phyloP scores from a whole-genome alignment of 768 basidiomycete species.

The Russula emetica region DNA sequence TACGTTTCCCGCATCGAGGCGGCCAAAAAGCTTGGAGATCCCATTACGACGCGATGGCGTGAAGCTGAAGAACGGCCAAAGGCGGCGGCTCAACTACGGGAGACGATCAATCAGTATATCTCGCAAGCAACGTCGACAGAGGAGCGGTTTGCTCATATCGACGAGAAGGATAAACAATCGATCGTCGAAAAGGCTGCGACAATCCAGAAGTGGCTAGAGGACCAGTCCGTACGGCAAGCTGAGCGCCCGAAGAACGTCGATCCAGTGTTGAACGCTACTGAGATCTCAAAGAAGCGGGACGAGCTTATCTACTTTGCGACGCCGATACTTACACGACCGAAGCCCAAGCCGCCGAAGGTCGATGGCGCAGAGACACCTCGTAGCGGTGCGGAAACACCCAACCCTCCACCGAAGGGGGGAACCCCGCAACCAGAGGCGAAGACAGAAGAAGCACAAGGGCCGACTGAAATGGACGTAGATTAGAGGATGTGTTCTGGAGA shows the following conservation, averaged over 20 bases:
- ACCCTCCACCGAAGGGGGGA: conserved; percentile 39
- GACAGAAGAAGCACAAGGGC: conserved; percentile 38
- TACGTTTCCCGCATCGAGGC: conserved; percentile 80
- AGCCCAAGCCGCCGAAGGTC: conserved; percentile 76
- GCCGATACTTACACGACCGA: conserved; percentile 87
- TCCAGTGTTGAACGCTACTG: conserved; percentile 72
- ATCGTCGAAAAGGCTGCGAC: conserved; percentile 89
- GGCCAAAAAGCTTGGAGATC: conserved; percentile 84
- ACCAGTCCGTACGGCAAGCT: conserved; percentile 79
- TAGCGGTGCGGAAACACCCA: conserved; percentile 55
- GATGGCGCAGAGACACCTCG: conserved; percentile 73
- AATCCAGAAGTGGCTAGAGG: conserved; percentile 93
- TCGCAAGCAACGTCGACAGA: conserved; percentile 76
- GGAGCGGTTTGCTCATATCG: conserved; percentile 86
- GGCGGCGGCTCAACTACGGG: conserved; percentile 72
- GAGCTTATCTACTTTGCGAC: conserved; percentile 87
- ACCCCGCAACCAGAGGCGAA: conserved; percentile 36
- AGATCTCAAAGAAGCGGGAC: conserved; percentile 88
- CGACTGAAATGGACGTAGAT: conserved; percentile 83
- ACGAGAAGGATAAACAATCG: conserved; percentile 78
- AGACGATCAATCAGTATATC: conserved; percentile 84
- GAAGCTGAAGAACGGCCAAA: conserved; percentile 78
- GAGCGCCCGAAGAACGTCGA: conserved; percentile 89
- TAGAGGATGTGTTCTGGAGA: conserved; percentile 31
- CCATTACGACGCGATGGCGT: conserved; percentile 74